These are phyloP conservation scores for Zizania latifolia DNA, from an alignment of 176 grass and related monocot species.

Conservation along the genomic window DNA sequence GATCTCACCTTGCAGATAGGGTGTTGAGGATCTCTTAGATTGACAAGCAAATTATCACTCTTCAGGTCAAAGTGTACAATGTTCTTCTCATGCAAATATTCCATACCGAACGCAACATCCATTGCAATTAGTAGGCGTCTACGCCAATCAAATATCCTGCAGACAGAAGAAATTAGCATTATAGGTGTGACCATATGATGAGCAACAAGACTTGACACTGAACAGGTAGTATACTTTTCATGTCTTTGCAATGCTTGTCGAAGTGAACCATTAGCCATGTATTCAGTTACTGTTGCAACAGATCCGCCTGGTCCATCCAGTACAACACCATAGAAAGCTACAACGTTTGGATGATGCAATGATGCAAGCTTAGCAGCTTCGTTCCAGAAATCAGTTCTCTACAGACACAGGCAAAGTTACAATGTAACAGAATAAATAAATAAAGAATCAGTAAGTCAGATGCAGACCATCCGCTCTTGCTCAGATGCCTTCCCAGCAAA, in stretches of 20 bases:
- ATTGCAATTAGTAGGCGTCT: conserved; percentile 80
- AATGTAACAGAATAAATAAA: not conserved
- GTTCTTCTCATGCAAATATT: conserved; percentile 97
- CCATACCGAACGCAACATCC: conserved; percentile 99
- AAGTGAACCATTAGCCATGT: conserved; percentile 98
- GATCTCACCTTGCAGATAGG: conserved; percentile 89
- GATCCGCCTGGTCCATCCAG: conserved; percentile 76
- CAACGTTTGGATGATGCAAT: conserved; percentile 98
- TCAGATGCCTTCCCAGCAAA: conserved; percentile 88
- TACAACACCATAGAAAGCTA: conserved; percentile 96
- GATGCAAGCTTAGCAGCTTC: conserved; percentile 80
- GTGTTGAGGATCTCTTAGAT: conserved; percentile 86
- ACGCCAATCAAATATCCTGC: conserved; percentile 75
- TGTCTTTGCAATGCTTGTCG: conserved; percentile 88
- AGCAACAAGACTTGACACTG: conserved; percentile 5
- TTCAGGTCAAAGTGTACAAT: conserved; percentile 97
- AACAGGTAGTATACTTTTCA: conserved; percentile 61
- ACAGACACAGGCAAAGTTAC: conserved; percentile 18
- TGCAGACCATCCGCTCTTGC: conserved; percentile 70
- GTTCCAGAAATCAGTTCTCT: conserved; percentile 96
- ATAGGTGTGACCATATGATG: conserved; percentile 11
- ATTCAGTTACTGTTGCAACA: conserved; percentile 96
- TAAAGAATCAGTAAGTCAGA: not conserved
- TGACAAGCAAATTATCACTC: conserved; percentile 97
- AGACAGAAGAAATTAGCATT: conserved; percentile 38